These are phyloP conservation scores for Torrubiellomyces zombiae DNA, from an alignment of 2,329 filamentous ascomycete genomes.

Conservation along the genomic window DNA sequence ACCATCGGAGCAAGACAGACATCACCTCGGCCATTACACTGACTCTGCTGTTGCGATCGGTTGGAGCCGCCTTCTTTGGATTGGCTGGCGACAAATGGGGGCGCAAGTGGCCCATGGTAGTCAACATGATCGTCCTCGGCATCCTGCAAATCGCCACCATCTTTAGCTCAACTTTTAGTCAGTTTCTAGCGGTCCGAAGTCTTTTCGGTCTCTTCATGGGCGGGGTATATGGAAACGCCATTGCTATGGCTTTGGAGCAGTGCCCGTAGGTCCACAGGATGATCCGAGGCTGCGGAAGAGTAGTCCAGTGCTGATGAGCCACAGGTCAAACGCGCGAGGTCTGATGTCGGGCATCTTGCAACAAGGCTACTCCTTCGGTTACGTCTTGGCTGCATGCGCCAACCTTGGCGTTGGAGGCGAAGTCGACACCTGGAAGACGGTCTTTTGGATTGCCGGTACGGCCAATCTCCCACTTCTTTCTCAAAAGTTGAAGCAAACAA, in stretches of 20 bases:
- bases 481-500: background rate
- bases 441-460: slow-evolving; percentile 51
- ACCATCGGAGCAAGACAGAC: slow-evolving; percentile 37
- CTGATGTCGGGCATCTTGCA: slow-evolving; percentile 71
- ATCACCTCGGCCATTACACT: slow-evolving; percentile 63
- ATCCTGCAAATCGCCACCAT: slow-evolving; percentile 59
- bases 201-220: slow-evolving; percentile 70
- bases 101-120: slow-evolving; percentile 69
- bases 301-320: too few species aligned
- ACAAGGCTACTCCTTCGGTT: slow-evolving; percentile 67
- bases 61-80: slow-evolving; percentile 63
- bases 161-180: slow-evolving; percentile 52
- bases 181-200: slow-evolving; percentile 59
- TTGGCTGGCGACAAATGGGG: slow-evolving; percentile 65
- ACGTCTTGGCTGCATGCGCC: slow-evolving; percentile 59
- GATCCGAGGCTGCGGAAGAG: slow-evolving; percentile 1
- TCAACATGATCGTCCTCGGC: slow-evolving; percentile 60
- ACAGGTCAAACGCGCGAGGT: slow-evolving; percentile 49
- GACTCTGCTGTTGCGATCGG: slow-evolving; percentile 55
- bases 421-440: slow-evolving; percentile 52
- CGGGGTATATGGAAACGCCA: slow-evolving; percentile 63
- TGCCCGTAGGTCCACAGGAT: slow-evolving; percentile 34
- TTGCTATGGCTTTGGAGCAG: slow-evolving; percentile 62
- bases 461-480: slow-evolving; percentile 1
- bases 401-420: slow-evolving; percentile 55